Evolutionary conservation across 2,329 filamentous ascomycete species (phyloP).

Genomic region (Sporothrix dimorphospora): DNA sequence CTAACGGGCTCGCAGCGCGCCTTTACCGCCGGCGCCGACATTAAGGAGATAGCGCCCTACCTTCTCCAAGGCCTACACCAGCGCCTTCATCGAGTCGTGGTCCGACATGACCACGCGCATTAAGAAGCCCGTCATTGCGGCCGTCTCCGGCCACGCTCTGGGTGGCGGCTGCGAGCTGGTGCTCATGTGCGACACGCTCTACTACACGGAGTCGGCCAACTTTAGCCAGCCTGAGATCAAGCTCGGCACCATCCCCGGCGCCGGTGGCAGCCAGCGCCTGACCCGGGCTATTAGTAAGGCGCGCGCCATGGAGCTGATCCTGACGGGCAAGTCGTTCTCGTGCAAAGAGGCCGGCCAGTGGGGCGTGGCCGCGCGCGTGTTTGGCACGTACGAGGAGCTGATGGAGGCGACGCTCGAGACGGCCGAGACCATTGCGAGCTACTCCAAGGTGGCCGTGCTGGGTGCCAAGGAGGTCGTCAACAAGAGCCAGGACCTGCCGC

Average conservation of each 20-base stretch:
- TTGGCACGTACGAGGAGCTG: slow-evolving; percentile 77
- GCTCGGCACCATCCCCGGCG: slow-evolving; percentile 88
- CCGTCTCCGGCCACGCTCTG: slow-evolving; percentile 91
- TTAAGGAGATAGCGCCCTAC: slow-evolving; percentile 97
- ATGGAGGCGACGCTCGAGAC: slow-evolving; percentile 80
- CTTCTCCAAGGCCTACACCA: slow-evolving; percentile 84
- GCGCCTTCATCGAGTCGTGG: slow-evolving; percentile 95
- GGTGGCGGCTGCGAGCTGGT: slow-evolving; percentile 96
- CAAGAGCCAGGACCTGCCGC: slow-evolving; percentile 89
- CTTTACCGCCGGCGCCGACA: slow-evolving; percentile 95
- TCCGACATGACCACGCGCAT: slow-evolving; percentile 79
- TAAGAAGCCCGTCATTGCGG: slow-evolving; percentile 92
- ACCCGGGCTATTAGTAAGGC: slow-evolving; percentile 82
- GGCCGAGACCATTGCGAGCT: slow-evolving; percentile 85
- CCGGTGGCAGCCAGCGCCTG: slow-evolving; percentile 86
- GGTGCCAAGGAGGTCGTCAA: slow-evolving; percentile 98
- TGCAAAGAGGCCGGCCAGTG: slow-evolving; percentile 85
- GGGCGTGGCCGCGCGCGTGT: slow-evolving; percentile 84
- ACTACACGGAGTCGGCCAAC: slow-evolving; percentile 77
- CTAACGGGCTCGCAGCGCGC: slow-evolving; percentile 88
- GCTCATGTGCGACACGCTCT: slow-evolving; percentile 96
- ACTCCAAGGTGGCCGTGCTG: slow-evolving; percentile 83
- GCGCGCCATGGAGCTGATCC: slow-evolving; percentile 86
- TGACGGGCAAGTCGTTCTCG: slow-evolving; percentile 82
- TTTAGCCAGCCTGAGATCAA: slow-evolving; percentile 99